Evolutionary conservation across 257 asterid species (phyloP).

Genomic region (Primulina tabacum): DNA sequence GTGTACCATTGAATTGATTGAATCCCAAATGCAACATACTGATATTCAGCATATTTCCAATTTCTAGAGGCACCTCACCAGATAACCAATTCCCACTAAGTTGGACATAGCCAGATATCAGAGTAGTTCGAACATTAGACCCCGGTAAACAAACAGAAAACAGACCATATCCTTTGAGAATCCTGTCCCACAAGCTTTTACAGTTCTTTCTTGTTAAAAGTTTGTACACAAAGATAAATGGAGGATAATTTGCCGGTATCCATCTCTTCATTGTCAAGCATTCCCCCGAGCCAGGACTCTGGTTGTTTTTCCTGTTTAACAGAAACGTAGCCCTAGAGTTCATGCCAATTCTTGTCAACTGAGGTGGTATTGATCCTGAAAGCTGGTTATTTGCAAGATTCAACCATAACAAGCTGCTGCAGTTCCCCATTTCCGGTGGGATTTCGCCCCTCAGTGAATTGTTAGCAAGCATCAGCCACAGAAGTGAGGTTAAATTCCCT

Average conservation of each 20-base stretch:
- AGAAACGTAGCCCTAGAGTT: constrained; percentile 55
- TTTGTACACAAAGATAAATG: constrained; percentile 68
- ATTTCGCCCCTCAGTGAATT: constrained; percentile 57
- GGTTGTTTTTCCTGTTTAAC: constrained; percentile 38
- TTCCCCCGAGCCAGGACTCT: constrained; percentile 73
- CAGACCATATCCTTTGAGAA: constrained; percentile 75
- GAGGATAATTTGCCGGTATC: constrained; percentile 87
- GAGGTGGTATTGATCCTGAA: constrained; percentile 50
- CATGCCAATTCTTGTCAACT: constrained; percentile 56
- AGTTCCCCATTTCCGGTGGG: constrained; percentile 72
- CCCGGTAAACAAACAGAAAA: constrained; percentile 75
- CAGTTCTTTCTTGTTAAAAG: constrained; percentile 74
- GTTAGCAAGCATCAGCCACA: constrained; percentile 89
- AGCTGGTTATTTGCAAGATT: constrained; percentile 69
- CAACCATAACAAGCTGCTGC: constrained; percentile 83
- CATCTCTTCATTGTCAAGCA: constrained; percentile 81
- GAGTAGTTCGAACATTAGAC: constrained; percentile 42
- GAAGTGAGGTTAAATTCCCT: constrained; percentile 65
- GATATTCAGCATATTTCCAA: constrained; percentile 64
- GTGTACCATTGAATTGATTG: constrained; percentile 49
- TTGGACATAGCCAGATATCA: constrained; percentile 73
- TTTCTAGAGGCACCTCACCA: constrained; percentile 63
- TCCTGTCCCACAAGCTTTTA: constrained; percentile 56
- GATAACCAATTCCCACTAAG: constrained; percentile 60
- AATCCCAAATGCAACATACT: constrained; percentile 73